Evolutionary conservation across 768 basidiomycete genomes (phyloP).

Genomic region (Lactarius sp.): DNA sequence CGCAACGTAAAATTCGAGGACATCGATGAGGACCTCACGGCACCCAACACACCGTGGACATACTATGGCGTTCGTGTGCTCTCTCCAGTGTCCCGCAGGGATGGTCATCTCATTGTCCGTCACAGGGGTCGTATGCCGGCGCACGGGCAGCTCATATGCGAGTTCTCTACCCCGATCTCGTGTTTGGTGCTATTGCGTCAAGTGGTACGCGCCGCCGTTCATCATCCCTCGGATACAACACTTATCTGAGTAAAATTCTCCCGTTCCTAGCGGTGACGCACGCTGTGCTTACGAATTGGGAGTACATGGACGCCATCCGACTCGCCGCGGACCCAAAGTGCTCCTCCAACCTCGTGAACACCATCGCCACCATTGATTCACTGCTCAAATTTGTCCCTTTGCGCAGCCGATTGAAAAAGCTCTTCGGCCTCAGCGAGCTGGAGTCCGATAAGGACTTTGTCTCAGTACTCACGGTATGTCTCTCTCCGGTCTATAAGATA

Average conservation of each 20-base stretch:
- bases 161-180: conserved; percentile 79
- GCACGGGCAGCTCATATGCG: conserved; percentile 92
- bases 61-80: conserved; percentile 74
- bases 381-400: conserved; percentile 48
- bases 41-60: conserved; percentile 78
- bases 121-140: conserved; percentile 84
- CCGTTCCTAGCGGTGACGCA: conserved; percentile 66
- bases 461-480: conserved; percentile 55
- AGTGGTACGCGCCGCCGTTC: conserved; percentile 48
- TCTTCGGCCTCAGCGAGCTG: conserved; percentile 71
- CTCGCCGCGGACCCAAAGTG: conserved; percentile 61
- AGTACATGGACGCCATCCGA: conserved; percentile 85
- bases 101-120: neutral
- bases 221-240: neutral
- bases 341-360: conserved; percentile 51
- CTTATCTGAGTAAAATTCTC: neutral
- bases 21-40: conserved; percentile 64
- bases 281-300: conserved; percentile 75
- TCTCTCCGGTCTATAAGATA: neutral
- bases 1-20: conserved; percentile 67
- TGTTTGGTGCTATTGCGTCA: conserved; percentile 86
- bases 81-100: neutral
- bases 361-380: conserved; percentile 57
- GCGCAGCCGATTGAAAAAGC: conserved; percentile 53
- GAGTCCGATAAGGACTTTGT: conserved; percentile 76